Conservation (phyloP, 306 rosid genomes). For the Neltuma alba region DNA sequence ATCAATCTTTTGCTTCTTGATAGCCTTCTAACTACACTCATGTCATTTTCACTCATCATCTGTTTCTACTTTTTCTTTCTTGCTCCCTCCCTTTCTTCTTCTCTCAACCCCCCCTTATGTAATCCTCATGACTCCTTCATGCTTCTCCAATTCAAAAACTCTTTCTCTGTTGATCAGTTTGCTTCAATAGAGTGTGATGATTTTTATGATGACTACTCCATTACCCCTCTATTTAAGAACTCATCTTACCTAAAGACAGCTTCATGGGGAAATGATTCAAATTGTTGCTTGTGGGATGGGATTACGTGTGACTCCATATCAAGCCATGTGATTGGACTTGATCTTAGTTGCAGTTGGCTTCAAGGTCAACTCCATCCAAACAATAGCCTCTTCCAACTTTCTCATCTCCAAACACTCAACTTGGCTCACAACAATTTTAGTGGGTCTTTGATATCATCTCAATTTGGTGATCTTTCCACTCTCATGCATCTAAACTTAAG, state of each 20-base stretch:
- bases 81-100: background rate
- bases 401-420: constrained; percentile 7
- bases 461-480: background rate
- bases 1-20: background rate
- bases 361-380: background rate
- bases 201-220: background rate
- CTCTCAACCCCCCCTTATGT: background rate
- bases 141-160: background rate
- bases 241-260: constrained; percentile 3
- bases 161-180: background rate
- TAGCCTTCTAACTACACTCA: background rate
- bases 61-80: background rate
- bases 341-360: constrained; percentile 1
- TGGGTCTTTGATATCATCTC: background rate
- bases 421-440: background rate
- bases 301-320: background rate
- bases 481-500: constrained; percentile 10
- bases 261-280: constrained; percentile 26
- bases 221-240: background rate
- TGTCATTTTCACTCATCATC: background rate
- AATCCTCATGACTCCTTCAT: background rate
- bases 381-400: background rate
- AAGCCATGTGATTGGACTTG: constrained; percentile 28
- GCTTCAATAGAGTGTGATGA: background rate
- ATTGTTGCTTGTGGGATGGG: constrained; percentile 37